These are phyloP conservation scores for Orbilia ellipsospora DNA, from an alignment of 2,329 filamentous ascomycete genomes.

Conservation along the genomic window DNA sequence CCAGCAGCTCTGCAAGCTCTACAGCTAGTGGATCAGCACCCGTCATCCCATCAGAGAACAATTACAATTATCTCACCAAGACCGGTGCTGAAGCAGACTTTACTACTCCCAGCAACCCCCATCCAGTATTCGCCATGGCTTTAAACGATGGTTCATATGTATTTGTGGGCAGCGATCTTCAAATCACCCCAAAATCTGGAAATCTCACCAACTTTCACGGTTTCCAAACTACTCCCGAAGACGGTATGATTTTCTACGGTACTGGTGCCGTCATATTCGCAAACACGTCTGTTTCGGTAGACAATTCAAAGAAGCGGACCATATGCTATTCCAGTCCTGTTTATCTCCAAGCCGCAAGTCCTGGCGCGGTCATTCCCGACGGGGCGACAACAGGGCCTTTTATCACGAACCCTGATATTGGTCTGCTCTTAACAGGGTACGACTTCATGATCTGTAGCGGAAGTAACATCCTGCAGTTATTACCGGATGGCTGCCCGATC, in stretches of 20 bases:
- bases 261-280: slow-evolving; percentile 24
- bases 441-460: slow-evolving; percentile 9
- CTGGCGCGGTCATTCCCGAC: slow-evolving; percentile 4
- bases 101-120: slow-evolving; percentile 22
- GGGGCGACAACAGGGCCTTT: slow-evolving; percentile 36
- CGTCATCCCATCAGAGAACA: too few relatives aligned
- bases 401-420: slow-evolving; percentile 31
- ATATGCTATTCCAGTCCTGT: slow-evolving; percentile 27
- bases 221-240: slow-evolving; percentile 24
- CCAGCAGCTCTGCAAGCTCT: background rate
- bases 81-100: slow-evolving; percentile 31
- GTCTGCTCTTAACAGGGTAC: slow-evolving; percentile 15
- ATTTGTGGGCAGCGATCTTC: slow-evolving; percentile 17
- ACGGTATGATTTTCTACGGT: slow-evolving; percentile 33
- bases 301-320: slow-evolving; percentile 13
- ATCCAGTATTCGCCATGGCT: slow-evolving; percentile 37
- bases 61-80: slow-evolving; percentile 7
- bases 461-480: background rate
- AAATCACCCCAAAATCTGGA: slow-evolving; percentile 8
- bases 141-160: slow-evolving; percentile 5
- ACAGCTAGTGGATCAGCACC: background rate
- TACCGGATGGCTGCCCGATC: slow-evolving; percentile 19
- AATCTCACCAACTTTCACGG: slow-evolving; percentile 31
- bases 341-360: slow-evolving; percentile 8
- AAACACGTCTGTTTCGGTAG: slow-evolving; percentile 28